Evolutionary conservation across 2,329 filamentous ascomycete genomes (phyloP).

Genomic region (Pezicula neosporulosa): DNA sequence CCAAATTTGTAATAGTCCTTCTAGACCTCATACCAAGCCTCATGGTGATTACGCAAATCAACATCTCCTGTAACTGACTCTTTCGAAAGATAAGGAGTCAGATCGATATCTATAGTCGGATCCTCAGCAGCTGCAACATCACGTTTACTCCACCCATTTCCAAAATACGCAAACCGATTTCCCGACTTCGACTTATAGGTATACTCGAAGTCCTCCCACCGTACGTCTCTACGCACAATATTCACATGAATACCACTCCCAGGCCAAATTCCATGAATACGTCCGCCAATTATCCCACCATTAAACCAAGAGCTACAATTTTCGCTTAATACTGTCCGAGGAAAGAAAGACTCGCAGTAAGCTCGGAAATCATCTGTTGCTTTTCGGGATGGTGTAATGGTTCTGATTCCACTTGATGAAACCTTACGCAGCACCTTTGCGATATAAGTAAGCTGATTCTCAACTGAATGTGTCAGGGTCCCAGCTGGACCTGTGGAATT

Average conservation of each 20-base stretch:
- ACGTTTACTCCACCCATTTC: conserved; percentile 59
- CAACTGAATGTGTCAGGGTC: conserved; percentile 62
- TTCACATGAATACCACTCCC: conserved; percentile 61
- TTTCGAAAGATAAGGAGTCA: conserved; percentile 56
- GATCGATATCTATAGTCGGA: conserved; percentile 35
- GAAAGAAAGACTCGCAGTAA: conserved; percentile 53
- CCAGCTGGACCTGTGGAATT: conserved; percentile 49
- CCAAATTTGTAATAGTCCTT: too few species aligned
- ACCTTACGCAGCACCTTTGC: conserved; percentile 65
- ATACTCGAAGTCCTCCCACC: conserved; percentile 56
- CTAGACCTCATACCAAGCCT: conserved; percentile 51
- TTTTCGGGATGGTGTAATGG: conserved; percentile 49
- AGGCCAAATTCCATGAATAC: conserved; percentile 67
- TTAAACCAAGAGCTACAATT: conserved; percentile 72
- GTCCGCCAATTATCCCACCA: conserved; percentile 53
- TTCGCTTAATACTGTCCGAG: conserved; percentile 51
- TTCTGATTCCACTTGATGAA: conserved; percentile 60
- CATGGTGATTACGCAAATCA: conserved; percentile 49
- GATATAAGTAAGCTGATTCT: conserved; percentile 60
- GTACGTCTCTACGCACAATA: conserved; percentile 46
- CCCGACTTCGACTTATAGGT: neutral
- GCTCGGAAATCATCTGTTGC: conserved; percentile 62
- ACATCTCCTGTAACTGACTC: conserved; percentile 24
- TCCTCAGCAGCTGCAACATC: conserved; percentile 40
- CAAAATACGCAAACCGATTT: conserved; percentile 51